These are phyloP conservation scores for Rhododendron molle DNA, from an alignment of 148 eudicot genomes.

Conservation along the genomic window DNA sequence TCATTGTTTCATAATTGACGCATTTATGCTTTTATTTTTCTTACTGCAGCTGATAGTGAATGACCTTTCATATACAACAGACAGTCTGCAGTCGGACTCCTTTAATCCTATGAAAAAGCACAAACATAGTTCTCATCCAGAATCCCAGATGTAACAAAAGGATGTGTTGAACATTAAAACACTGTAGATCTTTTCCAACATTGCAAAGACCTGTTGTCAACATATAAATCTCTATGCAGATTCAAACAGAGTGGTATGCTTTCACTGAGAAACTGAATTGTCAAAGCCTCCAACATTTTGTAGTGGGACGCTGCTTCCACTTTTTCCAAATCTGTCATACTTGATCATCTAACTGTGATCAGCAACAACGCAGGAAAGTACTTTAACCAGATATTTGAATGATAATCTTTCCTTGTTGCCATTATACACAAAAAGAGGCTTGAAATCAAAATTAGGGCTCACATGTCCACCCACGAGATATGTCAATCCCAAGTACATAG, in stretches of 20 bases:
- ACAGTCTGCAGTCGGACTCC: background rate
- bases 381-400: background rate
- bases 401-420: background rate
- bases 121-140: background rate
- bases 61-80: background rate
- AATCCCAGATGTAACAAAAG: background rate
- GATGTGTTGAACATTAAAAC: background rate
- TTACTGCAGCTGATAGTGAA: background rate
- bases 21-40: background rate
- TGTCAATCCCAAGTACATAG: too few species aligned
- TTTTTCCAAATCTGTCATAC: background rate
- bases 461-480: background rate
- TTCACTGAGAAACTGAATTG: background rate
- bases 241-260: background rate
- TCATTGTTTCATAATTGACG: background rate
- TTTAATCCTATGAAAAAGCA: background rate
- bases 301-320: background rate
- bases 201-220: background rate
- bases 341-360: background rate
- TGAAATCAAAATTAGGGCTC: background rate
- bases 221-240: background rate
- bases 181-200: background rate
- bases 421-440: background rate
- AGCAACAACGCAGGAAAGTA: background rate
- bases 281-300: background rate